phyloP scores from a whole-genome alignment of 2,329 filamentous ascomycete species.

The Beauveria sp. region DNA sequence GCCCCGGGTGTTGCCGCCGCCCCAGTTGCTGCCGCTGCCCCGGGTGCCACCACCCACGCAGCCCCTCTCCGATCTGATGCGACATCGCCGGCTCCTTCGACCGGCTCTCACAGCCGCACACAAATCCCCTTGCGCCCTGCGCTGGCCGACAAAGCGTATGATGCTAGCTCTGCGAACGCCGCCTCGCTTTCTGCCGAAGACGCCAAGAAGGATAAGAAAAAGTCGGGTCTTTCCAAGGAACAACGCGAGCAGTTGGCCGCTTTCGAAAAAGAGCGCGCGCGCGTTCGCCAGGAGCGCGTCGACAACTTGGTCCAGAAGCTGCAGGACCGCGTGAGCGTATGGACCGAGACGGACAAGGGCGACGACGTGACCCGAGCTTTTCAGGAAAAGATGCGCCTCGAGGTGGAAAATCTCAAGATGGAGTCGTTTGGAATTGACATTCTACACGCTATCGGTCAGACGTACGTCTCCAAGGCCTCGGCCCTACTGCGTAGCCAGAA shows the following conservation, averaged over 20 bases:
- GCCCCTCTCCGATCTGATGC: slow-evolving; percentile 26
- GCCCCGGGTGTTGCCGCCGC: background rate
- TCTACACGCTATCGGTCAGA: slow-evolving; percentile 85
- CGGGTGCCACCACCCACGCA: slow-evolving; percentile 7
- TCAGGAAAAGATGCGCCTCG: slow-evolving; percentile 86
- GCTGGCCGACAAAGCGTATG: slow-evolving; percentile 74
- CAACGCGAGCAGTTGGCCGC: slow-evolving; percentile 86
- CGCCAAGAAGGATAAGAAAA: slow-evolving; percentile 65
- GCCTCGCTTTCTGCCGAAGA: slow-evolving; percentile 59
- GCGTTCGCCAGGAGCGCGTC: slow-evolving; percentile 82
- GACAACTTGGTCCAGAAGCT: slow-evolving; percentile 78
- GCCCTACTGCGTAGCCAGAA: slow-evolving; percentile 91
- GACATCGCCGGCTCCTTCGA: slow-evolving; percentile 35
- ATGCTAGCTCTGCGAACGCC: slow-evolving; percentile 55
- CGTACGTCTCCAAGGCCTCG: slow-evolving; percentile 81
- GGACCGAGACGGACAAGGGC: slow-evolving; percentile 95
- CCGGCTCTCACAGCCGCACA: slow-evolving; percentile 34
- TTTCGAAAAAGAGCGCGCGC: slow-evolving; percentile 78
- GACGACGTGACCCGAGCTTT: slow-evolving; percentile 79
- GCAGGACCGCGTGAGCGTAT: slow-evolving; percentile 80
- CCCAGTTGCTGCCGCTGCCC: slow-evolving; percentile 5
- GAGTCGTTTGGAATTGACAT: slow-evolving; percentile 97
- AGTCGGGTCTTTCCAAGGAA: slow-evolving; percentile 78
- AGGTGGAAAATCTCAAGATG: slow-evolving; percentile 98
- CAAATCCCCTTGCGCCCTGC: slow-evolving; percentile 73